Evolutionary conservation across 2,329 filamentous ascomycete species (phyloP).

Genomic region (Aspergillus amoenus): DNA sequence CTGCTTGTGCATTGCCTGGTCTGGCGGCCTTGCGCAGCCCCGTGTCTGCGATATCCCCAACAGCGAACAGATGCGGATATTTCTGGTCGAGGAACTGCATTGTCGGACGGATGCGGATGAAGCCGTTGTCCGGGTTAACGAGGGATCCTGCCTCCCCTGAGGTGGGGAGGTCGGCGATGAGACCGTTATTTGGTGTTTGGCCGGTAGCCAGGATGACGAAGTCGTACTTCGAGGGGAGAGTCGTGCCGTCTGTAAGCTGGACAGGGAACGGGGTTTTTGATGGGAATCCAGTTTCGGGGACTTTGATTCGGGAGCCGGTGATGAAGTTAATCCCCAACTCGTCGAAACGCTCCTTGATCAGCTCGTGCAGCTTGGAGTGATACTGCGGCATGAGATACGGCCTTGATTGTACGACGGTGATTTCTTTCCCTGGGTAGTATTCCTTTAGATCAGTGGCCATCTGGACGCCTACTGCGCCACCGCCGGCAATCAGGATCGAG

Average conservation of each 20-base stretch:
- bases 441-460: slow-evolving; percentile 52
- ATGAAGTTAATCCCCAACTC: slow-evolving; percentile 33
- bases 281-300: slow-evolving; percentile 30
- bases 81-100: slow-evolving; percentile 34
- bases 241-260: slow-evolving; percentile 31
- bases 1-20: slow-evolving; percentile 32
- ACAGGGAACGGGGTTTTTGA: slow-evolving; percentile 26
- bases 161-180: slow-evolving; percentile 34
- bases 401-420: slow-evolving; percentile 51
- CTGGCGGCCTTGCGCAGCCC: slow-evolving; percentile 36
- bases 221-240: slow-evolving; percentile 30
- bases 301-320: slow-evolving; percentile 28
- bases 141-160: slow-evolving; percentile 17
- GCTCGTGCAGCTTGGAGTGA: slow-evolving; percentile 29
- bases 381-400: slow-evolving; percentile 36
- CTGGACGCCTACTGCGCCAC: slow-evolving; percentile 53
- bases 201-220: slow-evolving; percentile 50
- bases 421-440: slow-evolving; percentile 47
- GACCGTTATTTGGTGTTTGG: slow-evolving; percentile 47
- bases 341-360: slow-evolving; percentile 34
- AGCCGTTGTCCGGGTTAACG: slow-evolving; percentile 36
- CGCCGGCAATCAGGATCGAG: slow-evolving; percentile 43
- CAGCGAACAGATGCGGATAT: slow-evolving; percentile 34
- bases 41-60: slow-evolving; percentile 39
- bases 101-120: slow-evolving; percentile 32